Percentiles rank a stretch among this genome's conserved stretches.
Conservation (phyloP, 495 filamentous ascomycete genomes). For the Rusavskia elegans region DNA sequence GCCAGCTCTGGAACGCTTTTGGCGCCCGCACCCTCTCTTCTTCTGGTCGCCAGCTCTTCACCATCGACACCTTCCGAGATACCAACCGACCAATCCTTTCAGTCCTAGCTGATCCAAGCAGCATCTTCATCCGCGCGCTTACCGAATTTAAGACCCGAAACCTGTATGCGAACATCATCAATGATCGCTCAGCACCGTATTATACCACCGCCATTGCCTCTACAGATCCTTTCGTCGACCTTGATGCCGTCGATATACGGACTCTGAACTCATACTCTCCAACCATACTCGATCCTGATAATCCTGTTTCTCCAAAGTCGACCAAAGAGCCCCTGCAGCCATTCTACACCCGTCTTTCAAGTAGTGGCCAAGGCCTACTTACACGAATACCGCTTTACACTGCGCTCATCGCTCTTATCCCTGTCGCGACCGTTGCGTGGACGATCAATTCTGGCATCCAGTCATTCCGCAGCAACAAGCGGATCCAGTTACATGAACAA, state of each 20-base stretch:
- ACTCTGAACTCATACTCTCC: slow-evolving; percentile 58
- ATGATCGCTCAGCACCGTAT: slow-evolving; percentile 64
- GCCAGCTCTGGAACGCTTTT: slow-evolving; percentile 63
- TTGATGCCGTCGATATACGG: slow-evolving; percentile 48
- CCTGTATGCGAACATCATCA: slow-evolving; percentile 71
- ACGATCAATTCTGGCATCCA: slow-evolving; percentile 62
- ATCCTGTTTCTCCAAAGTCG: slow-evolving; percentile 37
- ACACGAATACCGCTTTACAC: slow-evolving; percentile 38
- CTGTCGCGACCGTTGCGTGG: slow-evolving; percentile 52
- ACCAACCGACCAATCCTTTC: slow-evolving; percentile 65
- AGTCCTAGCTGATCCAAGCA: slow-evolving; percentile 66
- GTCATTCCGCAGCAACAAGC: slow-evolving; percentile 48
- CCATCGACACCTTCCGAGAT: slow-evolving; percentile 69
- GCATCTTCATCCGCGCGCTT: slow-evolving; percentile 73
- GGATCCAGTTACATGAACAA: slow-evolving; percentile 60
- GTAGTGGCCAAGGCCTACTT: slow-evolving; percentile 18
- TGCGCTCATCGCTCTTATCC: slow-evolving; percentile 47
- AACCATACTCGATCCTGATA: slow-evolving; percentile 55
- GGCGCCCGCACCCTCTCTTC: slow-evolving; percentile 60
- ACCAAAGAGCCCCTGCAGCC: slow-evolving; percentile 19
- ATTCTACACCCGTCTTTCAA: slow-evolving; percentile 15
- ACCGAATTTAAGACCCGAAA: slow-evolving; percentile 53
- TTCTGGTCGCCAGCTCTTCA: slow-evolving; percentile 78
- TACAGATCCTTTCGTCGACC: slow-evolving; percentile 55
- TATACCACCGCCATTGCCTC: slow-evolving; percentile 67